Evolutionary conservation across 805 yeast species (phyloP), one percentile per base, ranked within the genome.

Genomic region (Starmerella stigmatis): DNA sequence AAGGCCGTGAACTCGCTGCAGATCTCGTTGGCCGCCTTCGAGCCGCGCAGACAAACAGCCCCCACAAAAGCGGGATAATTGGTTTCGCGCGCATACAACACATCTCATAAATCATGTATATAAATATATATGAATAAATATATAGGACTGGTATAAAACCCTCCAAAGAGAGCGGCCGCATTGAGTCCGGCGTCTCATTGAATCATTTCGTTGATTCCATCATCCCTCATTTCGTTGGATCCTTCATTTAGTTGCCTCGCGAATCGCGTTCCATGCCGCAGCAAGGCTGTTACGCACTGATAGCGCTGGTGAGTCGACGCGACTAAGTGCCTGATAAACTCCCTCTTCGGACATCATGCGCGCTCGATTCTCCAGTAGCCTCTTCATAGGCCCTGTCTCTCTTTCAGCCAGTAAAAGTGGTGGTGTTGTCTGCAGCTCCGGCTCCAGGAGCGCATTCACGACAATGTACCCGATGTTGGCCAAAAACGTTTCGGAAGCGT

Each of bases 1-100:
- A 16, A 28, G 7, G 40, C 53, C 15, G 54, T 51, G 21, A 17
- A 13, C 31, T 43, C 50, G 16, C 37, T 51, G 37, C 48, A 51
- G 35, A 51, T 51, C 39, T 46, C 49, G 21, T 5, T 25, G n/a
- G 54, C 54, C 9, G 54, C 54, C 8, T 51, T 51, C 41, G 52
- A 51, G 44, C 54, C 53, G 15, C 36, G 31, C 30, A 45, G 45
- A 13, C 42, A 43, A 27, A 28, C 43, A 12, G 17, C 41, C 9
- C 30, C 30, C 29, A 41, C 17, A 17, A 16, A 25, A 31, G 35
- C 8, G 11, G 11, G 21, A 40, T 25, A 25, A 11, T 11, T 11
- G 27, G 27, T 25, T 8, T 8, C 8, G 11, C 27, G 27, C 11
- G 11, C n/a, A n/a, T n/a, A n/a, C n/a, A n/a, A n/a, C n/a, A n/a